phyloP scores from a whole-genome alignment of 768 basidiomycete species.

The Psilocybe azurescens region DNA sequence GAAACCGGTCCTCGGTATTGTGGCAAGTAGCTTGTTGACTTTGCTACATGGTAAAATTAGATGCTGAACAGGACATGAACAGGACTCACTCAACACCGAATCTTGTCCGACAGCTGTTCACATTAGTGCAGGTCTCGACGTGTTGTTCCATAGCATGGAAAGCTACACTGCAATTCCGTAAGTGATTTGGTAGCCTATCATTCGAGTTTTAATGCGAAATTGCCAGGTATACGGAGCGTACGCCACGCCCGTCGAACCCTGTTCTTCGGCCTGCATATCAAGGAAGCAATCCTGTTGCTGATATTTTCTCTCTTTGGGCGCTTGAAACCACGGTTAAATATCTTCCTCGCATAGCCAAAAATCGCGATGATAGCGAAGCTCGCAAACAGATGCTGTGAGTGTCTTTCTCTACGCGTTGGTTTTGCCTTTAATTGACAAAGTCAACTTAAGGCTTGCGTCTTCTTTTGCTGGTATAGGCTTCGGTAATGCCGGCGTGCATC shows the following conservation, averaged over 20 bases:
- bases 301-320: constrained; percentile 96
- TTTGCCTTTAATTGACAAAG: background rate
- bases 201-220: background rate
- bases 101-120: constrained; percentile 92
- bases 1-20: constrained; percentile 87
- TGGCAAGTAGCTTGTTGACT: constrained; percentile 38
- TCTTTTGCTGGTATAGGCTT: constrained; percentile 97
- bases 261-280: constrained; percentile 92
- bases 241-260: constrained; percentile 89
- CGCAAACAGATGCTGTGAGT: constrained; percentile 89
- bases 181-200: constrained; percentile 27
- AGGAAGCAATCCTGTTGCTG: constrained; percentile 92
- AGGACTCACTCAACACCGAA: constrained; percentile 90
- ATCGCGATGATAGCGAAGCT: constrained; percentile 81
- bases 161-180: constrained; percentile 94
- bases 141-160: constrained; percentile 95
- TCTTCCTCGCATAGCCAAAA: constrained; percentile 84
- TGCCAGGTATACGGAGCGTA: constrained; percentile 84
- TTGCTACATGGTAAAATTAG: background rate
- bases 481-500: constrained; percentile 90
- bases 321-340: constrained; percentile 87
- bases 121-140: constrained; percentile 94
- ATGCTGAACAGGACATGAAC: background rate
- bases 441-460: constrained; percentile 69
- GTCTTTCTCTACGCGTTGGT: background rate